Conservation (phyloP, 1,284 basidiomycete species). For the Mycosarcoma mackinlayi region DNA sequence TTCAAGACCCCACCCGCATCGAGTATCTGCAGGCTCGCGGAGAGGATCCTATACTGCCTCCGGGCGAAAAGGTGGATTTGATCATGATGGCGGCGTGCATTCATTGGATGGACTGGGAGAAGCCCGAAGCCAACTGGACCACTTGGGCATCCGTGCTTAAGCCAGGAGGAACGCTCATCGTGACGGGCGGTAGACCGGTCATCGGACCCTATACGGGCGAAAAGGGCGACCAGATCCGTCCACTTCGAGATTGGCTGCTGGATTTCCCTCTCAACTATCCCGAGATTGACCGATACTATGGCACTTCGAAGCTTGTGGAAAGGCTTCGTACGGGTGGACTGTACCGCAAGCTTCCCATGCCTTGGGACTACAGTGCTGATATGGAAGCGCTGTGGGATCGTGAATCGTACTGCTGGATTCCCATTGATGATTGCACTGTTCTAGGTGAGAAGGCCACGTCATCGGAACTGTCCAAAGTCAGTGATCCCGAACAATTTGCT, state of each 20-base stretch:
- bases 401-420: conserved; percentile 36
- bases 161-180: conserved; percentile 40
- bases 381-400: conserved; percentile 38
- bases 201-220: conserved; percentile 40
- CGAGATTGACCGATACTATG: conserved; percentile 28
- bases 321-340: conserved; percentile 26
- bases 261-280: conserved; percentile 27
- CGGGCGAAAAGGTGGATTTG: conserved; percentile 39
- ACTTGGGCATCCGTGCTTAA: conserved; percentile 40
- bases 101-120: conserved; percentile 51
- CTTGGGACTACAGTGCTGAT: conserved; percentile 24
- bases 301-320: not conserved
- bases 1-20: conserved; percentile 29
- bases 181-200: conserved; percentile 29
- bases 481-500: conserved; percentile 22
- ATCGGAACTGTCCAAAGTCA: conserved; percentile 15
- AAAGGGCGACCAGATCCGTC: conserved; percentile 32
- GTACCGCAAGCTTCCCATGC: conserved; percentile 42
- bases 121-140: conserved; percentile 29
- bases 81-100: conserved; percentile 50
- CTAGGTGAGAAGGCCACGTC: conserved; percentile 31
- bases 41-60: conserved; percentile 36
- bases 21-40: conserved; percentile 29
- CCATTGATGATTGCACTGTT: conserved; percentile 42
- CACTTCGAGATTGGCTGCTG: conserved; percentile 40